Conservation (phyloP, 805 yeast genomes). For the Wickerhamiella hasegawae region DNA sequence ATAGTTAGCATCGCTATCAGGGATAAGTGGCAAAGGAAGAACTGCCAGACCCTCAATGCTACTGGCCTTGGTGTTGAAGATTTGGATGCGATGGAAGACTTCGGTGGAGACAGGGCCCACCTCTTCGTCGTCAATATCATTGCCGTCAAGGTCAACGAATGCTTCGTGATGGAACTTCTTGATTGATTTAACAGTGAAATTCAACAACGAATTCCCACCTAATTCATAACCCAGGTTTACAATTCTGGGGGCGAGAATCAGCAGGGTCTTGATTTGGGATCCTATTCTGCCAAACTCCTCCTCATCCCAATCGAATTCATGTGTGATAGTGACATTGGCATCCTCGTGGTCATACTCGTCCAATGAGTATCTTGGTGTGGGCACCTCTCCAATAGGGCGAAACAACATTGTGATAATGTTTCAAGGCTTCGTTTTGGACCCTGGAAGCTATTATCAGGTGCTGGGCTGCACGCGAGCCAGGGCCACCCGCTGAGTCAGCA, state of each 20-base stretch:
- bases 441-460: too few relatives aligned
- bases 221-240: constrained; percentile 1
- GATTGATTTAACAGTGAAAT: not conserved
- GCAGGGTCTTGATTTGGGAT: constrained; percentile 1
- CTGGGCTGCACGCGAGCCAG: too few relatives aligned
- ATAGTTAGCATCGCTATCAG: constrained; percentile 8
- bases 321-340: constrained; percentile 4
- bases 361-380: constrained; percentile 35
- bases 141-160: constrained; percentile 3
- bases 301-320: not conserved
- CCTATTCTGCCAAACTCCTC: not conserved
- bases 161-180: not conserved
- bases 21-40: constrained; percentile 7
- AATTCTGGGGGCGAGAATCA: constrained; percentile 10
- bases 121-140: constrained; percentile 2
- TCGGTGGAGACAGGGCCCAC: not conserved
- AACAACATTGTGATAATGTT: too few relatives aligned
- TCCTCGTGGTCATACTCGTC: constrained; percentile 27
- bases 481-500: too few relatives aligned
- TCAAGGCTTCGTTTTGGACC: too few relatives aligned
- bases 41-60: constrained; percentile 3
- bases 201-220: not conserved
- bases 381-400: constrained; percentile 9
- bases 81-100: not conserved
- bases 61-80: constrained; percentile 1